Conservation (phyloP, 306 rosid genomes). For the Citrullus amarus region DNA sequence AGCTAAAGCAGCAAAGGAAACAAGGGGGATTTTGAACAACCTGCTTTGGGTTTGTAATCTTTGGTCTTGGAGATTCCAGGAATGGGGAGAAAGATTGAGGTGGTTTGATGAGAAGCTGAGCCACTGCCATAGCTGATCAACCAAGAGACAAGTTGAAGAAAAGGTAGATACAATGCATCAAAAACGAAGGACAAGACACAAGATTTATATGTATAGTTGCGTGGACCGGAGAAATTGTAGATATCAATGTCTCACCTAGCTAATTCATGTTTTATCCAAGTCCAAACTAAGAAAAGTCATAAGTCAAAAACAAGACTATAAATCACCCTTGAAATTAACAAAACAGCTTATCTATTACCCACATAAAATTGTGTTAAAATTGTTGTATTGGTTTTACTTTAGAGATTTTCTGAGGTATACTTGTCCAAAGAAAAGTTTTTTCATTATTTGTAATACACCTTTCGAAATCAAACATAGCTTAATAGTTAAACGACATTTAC, state of each 20-base stretch:
- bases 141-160: not conserved
- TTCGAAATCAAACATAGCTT: no score
- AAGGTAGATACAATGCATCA: not conserved
- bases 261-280: not conserved
- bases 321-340: not conserved
- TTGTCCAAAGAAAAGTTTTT: no score
- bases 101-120: constrained; percentile 28
- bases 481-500: no score
- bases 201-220: not conserved
- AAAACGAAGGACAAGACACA: not conserved
- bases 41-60: constrained; percentile 35
- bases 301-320: not conserved
- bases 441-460: no score
- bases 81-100: constrained; percentile 20
- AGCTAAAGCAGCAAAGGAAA: not conserved
- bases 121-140: constrained; percentile 40
- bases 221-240: not conserved
- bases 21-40: constrained; percentile 13
- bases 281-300: not conserved
- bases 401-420: not conserved
- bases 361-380: not conserved
- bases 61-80: constrained; percentile 14
- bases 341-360: not conserved
- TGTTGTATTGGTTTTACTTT: not conserved
- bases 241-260: not conserved